A percentile compares a stretch with the other conserved stretches of the same genome.
phyloP scores from a whole-genome alignment of 768 basidiomycete species.

The Tephrocybe sp. region DNA sequence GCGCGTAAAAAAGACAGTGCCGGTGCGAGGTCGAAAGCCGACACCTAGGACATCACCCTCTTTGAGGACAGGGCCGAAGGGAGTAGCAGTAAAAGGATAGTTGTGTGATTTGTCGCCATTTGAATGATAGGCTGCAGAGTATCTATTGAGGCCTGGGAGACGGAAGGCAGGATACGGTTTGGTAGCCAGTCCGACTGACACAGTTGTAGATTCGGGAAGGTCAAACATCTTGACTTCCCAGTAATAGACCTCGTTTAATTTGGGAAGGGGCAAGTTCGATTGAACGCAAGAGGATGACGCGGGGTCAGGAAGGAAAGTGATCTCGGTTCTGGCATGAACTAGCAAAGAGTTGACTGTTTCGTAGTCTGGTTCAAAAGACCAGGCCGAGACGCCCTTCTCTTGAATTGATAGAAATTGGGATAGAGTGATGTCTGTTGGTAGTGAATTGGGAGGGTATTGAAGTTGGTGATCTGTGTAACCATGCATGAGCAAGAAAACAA shows the following conservation, averaged over 20 bases:
- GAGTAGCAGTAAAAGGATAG: constrained; percentile 85
- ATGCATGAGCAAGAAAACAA: constrained; percentile 8
- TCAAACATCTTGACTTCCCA: constrained; percentile 99
- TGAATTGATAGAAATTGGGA: constrained; percentile 99
- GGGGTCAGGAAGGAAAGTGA: constrained; percentile 96
- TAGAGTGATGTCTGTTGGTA: constrained; percentile 95
- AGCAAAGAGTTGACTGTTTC: constrained; percentile 90
- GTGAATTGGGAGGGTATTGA: constrained; percentile 93
- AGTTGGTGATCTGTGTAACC: constrained; percentile 68
- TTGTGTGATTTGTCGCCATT: constrained; percentile 97
- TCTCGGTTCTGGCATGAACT: constrained; percentile 94
- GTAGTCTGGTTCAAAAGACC: constrained; percentile 99
- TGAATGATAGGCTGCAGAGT: constrained; percentile 93
- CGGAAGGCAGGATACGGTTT: constrained; percentile 97
- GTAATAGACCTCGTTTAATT: constrained; percentile 98
- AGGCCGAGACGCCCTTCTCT: constrained; percentile 98
- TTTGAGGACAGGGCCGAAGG: constrained; percentile 81
- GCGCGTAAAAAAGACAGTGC: constrained; percentile 98
- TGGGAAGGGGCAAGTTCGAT: constrained; percentile 94
- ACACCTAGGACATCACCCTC: constrained; percentile 96
- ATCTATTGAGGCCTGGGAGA: constrained; percentile 79
- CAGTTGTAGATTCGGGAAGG: constrained; percentile 79
- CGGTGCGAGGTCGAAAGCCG: constrained; percentile 93
- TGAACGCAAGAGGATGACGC: constrained; percentile 93
- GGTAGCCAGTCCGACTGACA: constrained; percentile 93